These are phyloP conservation scores for Colletotrichum eremochloae DNA, from an alignment of 2,329 filamentous ascomycete genomes.

Conservation along the genomic window DNA sequence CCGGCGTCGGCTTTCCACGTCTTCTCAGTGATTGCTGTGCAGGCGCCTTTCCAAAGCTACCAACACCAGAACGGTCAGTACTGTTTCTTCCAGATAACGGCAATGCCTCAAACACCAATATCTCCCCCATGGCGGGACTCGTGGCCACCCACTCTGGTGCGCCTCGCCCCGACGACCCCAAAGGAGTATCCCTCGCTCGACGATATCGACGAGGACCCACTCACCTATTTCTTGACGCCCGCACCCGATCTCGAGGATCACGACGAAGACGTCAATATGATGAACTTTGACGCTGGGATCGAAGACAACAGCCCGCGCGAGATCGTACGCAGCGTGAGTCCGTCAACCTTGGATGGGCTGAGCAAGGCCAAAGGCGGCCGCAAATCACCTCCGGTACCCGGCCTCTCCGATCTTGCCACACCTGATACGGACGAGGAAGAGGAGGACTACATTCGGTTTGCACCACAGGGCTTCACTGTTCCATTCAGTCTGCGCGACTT, in stretches of 20 bases:
- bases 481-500: conserved; percentile 60
- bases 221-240: conserved; percentile 69
- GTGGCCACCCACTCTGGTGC: conserved; percentile 66
- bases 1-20: conserved; percentile 34
- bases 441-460: conserved; percentile 65
- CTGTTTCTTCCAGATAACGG: not conserved
- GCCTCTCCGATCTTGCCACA: conserved; percentile 59
- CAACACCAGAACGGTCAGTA: conserved; percentile 4
- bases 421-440: conserved; percentile 59
- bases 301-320: conserved; percentile 62
- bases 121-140: conserved; percentile 58
- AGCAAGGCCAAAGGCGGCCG: conserved; percentile 56
- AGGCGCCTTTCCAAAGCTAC: conserved; percentile 18
- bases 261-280: conserved; percentile 58
- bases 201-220: conserved; percentile 65
- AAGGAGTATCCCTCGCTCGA: conserved; percentile 61
- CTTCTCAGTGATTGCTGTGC: conserved; percentile 27
- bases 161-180: conserved; percentile 58
- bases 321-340: conserved; percentile 68
- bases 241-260: conserved; percentile 57
- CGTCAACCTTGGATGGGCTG: conserved; percentile 67
- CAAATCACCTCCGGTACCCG: conserved; percentile 52
- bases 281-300: conserved; percentile 71
- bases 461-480: conserved; percentile 54
- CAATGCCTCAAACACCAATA: conserved; percentile 54